Percentiles rank a stretch among this genome's conserved stretches.
Evolutionary conservation across 345 rosid genomes (phyloP).

Genomic region (Crucihimalaya himalaica): DNA sequence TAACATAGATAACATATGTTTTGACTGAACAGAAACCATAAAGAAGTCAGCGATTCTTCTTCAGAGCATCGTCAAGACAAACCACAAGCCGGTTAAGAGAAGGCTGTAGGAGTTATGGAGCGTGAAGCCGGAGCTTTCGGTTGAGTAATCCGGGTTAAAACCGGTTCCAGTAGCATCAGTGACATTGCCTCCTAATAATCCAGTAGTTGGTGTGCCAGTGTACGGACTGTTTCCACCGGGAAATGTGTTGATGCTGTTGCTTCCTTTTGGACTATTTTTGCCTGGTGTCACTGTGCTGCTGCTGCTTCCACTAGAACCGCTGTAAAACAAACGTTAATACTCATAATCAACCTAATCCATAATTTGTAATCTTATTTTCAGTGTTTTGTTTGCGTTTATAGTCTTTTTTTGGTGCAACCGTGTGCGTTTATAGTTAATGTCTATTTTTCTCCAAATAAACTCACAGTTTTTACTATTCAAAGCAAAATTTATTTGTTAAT

Average conservation of each 20-base stretch:
- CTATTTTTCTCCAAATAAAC: neutral
- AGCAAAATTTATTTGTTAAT: neutral
- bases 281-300: slow-evolving; percentile 37
- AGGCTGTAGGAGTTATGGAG: neutral
- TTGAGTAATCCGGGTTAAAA: slow-evolving; percentile 41
- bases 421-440: neutral
- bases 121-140: slow-evolving; percentile 27
- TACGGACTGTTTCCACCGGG: slow-evolving; percentile 41
- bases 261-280: slow-evolving; percentile 38
- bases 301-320: slow-evolving; percentile 26
- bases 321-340: slow-evolving; percentile 18
- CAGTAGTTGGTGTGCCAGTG: slow-evolving; percentile 42
- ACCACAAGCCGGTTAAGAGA: slow-evolving; percentile 7
- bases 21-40: neutral
- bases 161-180: slow-evolving; percentile 40
- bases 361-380: neutral
- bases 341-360: neutral
- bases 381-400: neutral
- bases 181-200: slow-evolving; percentile 36
- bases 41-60: neutral
- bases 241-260: slow-evolving; percentile 32
- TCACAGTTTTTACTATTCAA: neutral
- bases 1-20: neutral
- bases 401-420: too few species aligned
- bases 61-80: slow-evolving; percentile 31